Evolutionary conservation across 495 filamentous ascomycete species (phyloP).

Genomic region (Trichoderma gamsii): DNA sequence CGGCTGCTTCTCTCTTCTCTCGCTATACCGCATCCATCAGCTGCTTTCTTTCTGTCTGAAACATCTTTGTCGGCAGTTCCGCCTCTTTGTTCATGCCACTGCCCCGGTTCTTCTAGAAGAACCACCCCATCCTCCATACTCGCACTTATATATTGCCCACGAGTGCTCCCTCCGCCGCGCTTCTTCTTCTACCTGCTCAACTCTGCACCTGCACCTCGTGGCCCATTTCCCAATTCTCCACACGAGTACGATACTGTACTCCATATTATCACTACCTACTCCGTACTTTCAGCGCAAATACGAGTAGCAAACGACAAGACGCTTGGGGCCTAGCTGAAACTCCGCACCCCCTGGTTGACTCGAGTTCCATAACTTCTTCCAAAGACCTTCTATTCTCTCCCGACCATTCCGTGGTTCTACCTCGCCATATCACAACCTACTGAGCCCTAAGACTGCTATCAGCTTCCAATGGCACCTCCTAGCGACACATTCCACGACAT

Average conservation of each 20-base stretch:
- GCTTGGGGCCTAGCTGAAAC: neutral
- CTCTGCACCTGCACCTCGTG: neutral
- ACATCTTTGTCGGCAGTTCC: neutral
- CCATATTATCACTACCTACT: neutral
- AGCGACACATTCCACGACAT: slow-evolving; percentile 5
- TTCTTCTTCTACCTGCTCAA: neutral
- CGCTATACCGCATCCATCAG: neutral
- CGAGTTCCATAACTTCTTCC: neutral
- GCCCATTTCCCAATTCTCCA: neutral
- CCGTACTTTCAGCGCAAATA: neutral
- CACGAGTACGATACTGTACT: neutral
- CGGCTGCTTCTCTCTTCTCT: neutral
- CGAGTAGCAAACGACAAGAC: neutral
- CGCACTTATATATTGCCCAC: slow-evolving; percentile 5
- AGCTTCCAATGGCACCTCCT: neutral
- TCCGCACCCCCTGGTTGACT: neutral
- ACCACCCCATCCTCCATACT: neutral
- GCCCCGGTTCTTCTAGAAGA: neutral
- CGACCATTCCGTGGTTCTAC: neutral
- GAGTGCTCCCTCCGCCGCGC: neutral
- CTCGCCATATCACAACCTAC: neutral
- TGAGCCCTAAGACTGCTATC: neutral
- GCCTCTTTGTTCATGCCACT: neutral
- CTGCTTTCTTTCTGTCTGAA: neutral
- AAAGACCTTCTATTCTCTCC: neutral